Evolutionary conservation across 176 grass and related monocot species (phyloP).

Genomic region (Ampelocalamus luodianensis): DNA sequence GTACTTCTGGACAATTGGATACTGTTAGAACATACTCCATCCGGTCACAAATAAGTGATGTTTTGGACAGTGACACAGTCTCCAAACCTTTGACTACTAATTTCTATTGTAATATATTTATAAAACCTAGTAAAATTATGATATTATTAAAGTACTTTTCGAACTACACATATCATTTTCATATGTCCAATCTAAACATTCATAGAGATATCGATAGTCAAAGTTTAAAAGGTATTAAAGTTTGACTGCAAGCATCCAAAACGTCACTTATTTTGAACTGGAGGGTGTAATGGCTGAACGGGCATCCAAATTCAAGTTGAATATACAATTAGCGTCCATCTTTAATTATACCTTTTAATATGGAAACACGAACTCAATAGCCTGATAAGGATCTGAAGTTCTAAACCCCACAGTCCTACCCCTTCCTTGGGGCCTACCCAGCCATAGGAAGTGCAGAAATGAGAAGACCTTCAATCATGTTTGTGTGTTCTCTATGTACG

Average conservation of each 20-base stretch:
- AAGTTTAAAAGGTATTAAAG: neutral
- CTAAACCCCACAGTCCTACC: constrained; percentile 11
- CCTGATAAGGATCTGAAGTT: constrained; percentile 24
- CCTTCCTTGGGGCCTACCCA: neutral
- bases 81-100: constrained; percentile 5
- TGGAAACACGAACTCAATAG: neutral
- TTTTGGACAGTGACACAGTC: constrained; percentile 15
- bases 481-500: neutral
- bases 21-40: neutral
- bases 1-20: neutral
- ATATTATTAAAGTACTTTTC: neutral
- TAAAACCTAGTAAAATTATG: neutral
- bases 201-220: neutral
- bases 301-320: constrained; percentile 4
- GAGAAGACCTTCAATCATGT: neutral
- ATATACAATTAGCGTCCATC: constrained; percentile 12
- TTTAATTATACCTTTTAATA: constrained; percentile 7
- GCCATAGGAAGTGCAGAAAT: neutral
- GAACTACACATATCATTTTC: neutral
- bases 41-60: constrained; percentile 2
- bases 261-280: neutral
- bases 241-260: neutral
- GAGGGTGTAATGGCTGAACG: neutral
- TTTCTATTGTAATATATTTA: constrained; percentile 13
- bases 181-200: neutral